These are phyloP conservation scores for Litsea cubeba DNA, from an alignment of 164 flowering plant species.

Conservation along the genomic window DNA sequence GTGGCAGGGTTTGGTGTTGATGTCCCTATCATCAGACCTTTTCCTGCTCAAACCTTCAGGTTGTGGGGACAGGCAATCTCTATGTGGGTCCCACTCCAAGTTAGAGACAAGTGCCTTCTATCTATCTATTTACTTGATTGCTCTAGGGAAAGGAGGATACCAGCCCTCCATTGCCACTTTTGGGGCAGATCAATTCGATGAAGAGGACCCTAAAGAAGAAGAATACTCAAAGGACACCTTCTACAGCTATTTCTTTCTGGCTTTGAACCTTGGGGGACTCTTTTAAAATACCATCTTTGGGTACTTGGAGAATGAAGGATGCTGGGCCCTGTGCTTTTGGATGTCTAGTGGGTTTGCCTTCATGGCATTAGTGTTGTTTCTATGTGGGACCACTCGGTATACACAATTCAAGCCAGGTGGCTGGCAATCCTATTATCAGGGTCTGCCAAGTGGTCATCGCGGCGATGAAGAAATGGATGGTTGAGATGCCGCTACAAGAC, in stretches of 20 bases:
- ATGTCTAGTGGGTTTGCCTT: constrained; percentile 61
- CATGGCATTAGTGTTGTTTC: constrained; percentile 59
- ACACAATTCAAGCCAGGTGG: constrained; percentile 73
- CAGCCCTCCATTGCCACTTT: constrained; percentile 88
- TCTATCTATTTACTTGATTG: constrained; percentile 65
- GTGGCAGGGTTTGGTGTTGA: constrained; percentile 58
- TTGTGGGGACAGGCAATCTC: constrained; percentile 41
- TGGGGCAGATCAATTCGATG: constrained; percentile 93
- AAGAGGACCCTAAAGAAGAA: constrained; percentile 56
- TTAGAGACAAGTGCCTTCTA: constrained; percentile 53
- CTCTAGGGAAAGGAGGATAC: constrained; percentile 89
- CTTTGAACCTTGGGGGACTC: constrained; percentile 77
- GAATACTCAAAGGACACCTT: constrained; percentile 73
- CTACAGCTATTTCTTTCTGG: constrained; percentile 89
- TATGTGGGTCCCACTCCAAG: constrained; percentile 49
- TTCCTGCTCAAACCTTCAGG: constrained; percentile 68
- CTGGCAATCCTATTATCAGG: constrained; percentile 72
- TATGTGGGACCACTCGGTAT: constrained; percentile 59
- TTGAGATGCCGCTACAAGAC: constrained; percentile 28
- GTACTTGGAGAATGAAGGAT: constrained; percentile 74
- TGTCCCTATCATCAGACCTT: constrained; percentile 57
- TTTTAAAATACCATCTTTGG: constrained; percentile 75
- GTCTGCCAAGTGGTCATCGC: constrained; percentile 67
- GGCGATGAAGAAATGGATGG: constrained; percentile 57
- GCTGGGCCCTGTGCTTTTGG: constrained; percentile 91